Evolutionary conservation across 805 yeast species (phyloP).

Genomic region (Yamadazyma scolyti): DNA sequence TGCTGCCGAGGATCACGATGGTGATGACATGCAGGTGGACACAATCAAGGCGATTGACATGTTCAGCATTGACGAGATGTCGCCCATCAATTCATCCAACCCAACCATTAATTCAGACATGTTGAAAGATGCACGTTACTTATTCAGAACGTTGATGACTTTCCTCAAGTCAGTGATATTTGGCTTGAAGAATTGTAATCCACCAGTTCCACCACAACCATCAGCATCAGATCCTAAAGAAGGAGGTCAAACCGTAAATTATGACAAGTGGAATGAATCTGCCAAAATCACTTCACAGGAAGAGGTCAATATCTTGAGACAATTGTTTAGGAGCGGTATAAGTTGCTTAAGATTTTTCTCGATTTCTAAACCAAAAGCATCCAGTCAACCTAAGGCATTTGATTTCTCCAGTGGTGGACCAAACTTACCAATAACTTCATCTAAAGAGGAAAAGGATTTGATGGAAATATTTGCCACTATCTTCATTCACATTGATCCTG

Average conservation of each 20-base stretch:
- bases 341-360: conserved; percentile 75
- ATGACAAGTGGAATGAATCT: conserved; percentile 72
- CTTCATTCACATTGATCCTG: conserved; percentile 90
- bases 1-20: conserved; percentile 5
- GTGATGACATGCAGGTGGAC: conserved; percentile 15
- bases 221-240: conserved; percentile 42
- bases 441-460: conserved; percentile 90
- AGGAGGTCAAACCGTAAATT: conserved; percentile 35
- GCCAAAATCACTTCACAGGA: conserved; percentile 83
- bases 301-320: conserved; percentile 73
- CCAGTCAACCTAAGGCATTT: conserved; percentile 30
- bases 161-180: conserved; percentile 86
- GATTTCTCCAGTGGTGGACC: conserved; percentile 74
- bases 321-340: conserved; percentile 80
- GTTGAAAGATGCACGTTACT: conserved; percentile 79
- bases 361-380: conserved; percentile 48
- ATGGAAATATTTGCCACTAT: conserved; percentile 95
- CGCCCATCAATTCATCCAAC: conserved; percentile 56
- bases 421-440: conserved; percentile 76
- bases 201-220: conserved; percentile 55
- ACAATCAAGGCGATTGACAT: conserved; percentile 27
- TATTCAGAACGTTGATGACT: conserved; percentile 84
- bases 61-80: conserved; percentile 33
- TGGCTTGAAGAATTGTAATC: conserved; percentile 86
- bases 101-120: conserved; percentile 55